phyloP scores from a whole-genome alignment of 495 filamentous ascomycete species.

The Neurospora tetrasperma region DNA sequence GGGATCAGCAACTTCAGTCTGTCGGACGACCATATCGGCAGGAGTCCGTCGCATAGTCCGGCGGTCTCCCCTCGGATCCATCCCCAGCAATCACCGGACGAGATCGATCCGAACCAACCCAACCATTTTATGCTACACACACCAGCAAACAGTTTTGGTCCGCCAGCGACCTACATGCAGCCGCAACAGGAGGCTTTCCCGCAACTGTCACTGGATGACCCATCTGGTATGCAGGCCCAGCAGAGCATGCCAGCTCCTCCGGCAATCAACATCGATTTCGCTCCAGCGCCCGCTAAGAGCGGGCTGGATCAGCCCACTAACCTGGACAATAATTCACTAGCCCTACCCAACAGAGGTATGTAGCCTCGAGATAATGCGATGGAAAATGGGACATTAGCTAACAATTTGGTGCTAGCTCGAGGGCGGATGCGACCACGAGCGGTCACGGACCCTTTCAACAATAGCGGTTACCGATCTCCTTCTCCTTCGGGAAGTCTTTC shows the following conservation, averaged over 20 bases:
- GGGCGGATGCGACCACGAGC: slow-evolving; percentile 46
- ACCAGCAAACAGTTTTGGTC: slow-evolving; percentile 37
- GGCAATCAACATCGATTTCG: slow-evolving; percentile 88
- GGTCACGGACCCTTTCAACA: slow-evolving; percentile 64
- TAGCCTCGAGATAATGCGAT: slow-evolving; percentile 3
- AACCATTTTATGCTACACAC: slow-evolving; percentile 41
- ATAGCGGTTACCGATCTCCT: slow-evolving; percentile 25
- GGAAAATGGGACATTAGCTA: not conserved
- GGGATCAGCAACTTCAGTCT: slow-evolving; percentile 74
- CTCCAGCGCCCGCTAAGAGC: slow-evolving; percentile 57
- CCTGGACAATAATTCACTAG: slow-evolving; percentile 67
- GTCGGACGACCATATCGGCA: slow-evolving; percentile 54
- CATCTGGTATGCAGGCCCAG: slow-evolving; percentile 40
- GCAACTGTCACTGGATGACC: slow-evolving; percentile 33
- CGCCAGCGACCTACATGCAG: slow-evolving; percentile 47
- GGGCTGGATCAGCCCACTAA: slow-evolving; percentile 63
- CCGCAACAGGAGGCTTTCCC: slow-evolving; percentile 48
- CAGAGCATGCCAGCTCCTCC: slow-evolving; percentile 70
- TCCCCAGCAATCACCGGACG: slow-evolving; percentile 53
- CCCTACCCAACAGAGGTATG: slow-evolving; percentile 76
- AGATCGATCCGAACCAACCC: slow-evolving; percentile 30
- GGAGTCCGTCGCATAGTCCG: slow-evolving; percentile 75
- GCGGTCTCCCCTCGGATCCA: slow-evolving; percentile 74
- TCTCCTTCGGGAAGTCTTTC: slow-evolving; percentile 30
- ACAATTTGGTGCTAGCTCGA: not conserved